phyloP scores from a whole-genome alignment of 805 yeast species.

The Candida fluviatilis region DNA sequence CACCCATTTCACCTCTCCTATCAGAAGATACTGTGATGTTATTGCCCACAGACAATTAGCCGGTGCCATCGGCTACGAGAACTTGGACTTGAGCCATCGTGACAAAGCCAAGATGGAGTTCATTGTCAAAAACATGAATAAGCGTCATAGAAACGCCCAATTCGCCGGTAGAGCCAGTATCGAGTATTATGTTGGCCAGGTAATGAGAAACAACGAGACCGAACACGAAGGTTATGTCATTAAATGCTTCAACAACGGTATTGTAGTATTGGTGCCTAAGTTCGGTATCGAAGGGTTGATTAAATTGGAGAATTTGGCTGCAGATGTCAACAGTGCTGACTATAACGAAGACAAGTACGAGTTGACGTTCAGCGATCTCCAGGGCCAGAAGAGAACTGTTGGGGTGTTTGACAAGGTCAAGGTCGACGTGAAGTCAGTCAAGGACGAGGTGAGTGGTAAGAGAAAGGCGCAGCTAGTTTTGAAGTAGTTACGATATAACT shows the following conservation, averaged over 20 bases:
- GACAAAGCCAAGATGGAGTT: conserved; percentile 88
- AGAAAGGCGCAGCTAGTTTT: conserved; percentile 79
- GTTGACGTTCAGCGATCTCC: conserved; percentile 51
- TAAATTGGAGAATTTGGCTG: conserved; percentile 65
- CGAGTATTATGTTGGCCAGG: conserved; percentile 97
- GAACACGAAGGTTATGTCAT: conserved; percentile 87
- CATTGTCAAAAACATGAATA: conserved; percentile 84
- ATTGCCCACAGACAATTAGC: conserved; percentile 97
- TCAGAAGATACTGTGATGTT: conserved; percentile 95
- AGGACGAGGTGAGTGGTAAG: conserved; percentile 88
- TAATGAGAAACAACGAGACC: conserved; percentile 79
- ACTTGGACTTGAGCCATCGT: conserved; percentile 73
- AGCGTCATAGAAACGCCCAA: conserved; percentile 95
- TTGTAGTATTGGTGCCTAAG: conserved; percentile 90
- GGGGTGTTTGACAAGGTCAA: conserved; percentile 81
- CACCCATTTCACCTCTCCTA: conserved; percentile 98
- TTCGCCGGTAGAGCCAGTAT: conserved; percentile 98
- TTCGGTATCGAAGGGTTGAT: conserved; percentile 95
- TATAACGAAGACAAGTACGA: conserved; percentile 78
- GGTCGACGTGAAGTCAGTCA: conserved; percentile 75
- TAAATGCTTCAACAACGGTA: conserved; percentile 89
- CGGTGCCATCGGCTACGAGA: conserved; percentile 95
- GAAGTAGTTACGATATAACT: conserved; percentile 28
- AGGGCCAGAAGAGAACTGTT: conserved; percentile 45
- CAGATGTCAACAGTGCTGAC: conserved; percentile 56